phyloP scores from a whole-genome alignment of 2,329 filamentous ascomycete genomes.

The Epichloe glyceriae region DNA sequence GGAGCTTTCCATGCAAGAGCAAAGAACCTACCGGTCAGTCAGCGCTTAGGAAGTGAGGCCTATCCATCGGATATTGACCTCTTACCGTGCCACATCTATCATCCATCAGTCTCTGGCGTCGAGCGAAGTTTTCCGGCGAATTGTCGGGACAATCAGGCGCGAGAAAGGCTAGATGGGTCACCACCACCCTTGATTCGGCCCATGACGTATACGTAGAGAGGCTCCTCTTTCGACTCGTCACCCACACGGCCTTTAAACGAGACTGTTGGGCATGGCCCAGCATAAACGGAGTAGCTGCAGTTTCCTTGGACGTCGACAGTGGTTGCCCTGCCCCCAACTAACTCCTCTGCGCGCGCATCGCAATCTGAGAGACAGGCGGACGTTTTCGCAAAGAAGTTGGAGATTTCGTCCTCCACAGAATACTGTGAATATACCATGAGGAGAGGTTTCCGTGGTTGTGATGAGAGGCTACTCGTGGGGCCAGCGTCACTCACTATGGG shows the following conservation, averaged over 20 bases:
- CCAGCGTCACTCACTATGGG: too few relatives aligned
- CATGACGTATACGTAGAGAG: background rate
- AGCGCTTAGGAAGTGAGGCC: background rate
- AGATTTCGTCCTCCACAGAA: too few relatives aligned
- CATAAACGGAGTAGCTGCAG: too few relatives aligned
- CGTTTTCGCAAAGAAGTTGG: too few relatives aligned
- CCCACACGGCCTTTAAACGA: background rate
- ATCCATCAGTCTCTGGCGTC: background rate
- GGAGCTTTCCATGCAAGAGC: slow-evolving; percentile 24
- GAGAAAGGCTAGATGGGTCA: background rate
- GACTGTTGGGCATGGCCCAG: too few relatives aligned
- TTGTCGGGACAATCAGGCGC: background rate
- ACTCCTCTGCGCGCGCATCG: too few relatives aligned
- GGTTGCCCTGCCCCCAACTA: too few relatives aligned
- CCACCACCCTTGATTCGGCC: background rate
- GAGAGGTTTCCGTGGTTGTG: too few relatives aligned
- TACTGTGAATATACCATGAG: too few relatives aligned
- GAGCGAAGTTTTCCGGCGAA: background rate
- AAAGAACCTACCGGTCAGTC: slow-evolving; percentile 21
- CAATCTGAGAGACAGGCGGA: too few relatives aligned
- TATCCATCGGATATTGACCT: slow-evolving; percentile 2
- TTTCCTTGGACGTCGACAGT: too few relatives aligned
- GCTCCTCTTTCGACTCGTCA: background rate
- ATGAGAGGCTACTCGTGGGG: too few relatives aligned
- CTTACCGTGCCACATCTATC: background rate